A percentile compares a stretch with the other conserved stretches of the same genome.
These are phyloP conservation scores for Kalaharituber pfeilii DNA, from an alignment of 2,329 filamentous ascomycete species.

Conservation along the genomic window DNA sequence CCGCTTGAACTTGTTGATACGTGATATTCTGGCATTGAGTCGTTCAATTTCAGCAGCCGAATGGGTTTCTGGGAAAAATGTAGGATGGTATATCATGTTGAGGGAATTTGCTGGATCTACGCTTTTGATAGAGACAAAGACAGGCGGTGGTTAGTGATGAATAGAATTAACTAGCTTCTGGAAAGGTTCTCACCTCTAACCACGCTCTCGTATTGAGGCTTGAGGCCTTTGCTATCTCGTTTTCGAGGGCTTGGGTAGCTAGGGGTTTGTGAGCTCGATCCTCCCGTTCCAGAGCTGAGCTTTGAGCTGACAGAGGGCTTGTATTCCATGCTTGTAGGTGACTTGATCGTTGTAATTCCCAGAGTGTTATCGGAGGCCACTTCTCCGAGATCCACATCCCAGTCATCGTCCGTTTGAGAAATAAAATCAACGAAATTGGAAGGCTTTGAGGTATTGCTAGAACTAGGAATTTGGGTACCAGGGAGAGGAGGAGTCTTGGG, in stretches of 20 bases:
- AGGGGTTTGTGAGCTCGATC: constrained; percentile 9
- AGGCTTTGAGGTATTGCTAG: constrained; percentile 32
- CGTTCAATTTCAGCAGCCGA: constrained; percentile 53
- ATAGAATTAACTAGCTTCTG: background rate
- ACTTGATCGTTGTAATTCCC: constrained; percentile 9
- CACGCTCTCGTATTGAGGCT: constrained; percentile 96
- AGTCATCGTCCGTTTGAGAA: constrained; percentile 65
- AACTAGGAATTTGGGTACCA: constrained; percentile 4
- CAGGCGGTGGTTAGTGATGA: background rate
- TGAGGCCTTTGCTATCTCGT: constrained; percentile 74
- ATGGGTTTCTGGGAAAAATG: constrained; percentile 49
- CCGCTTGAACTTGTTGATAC: constrained; percentile 97
- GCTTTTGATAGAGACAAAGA: constrained; percentile 4
- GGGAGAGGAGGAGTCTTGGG: constrained; percentile 47
- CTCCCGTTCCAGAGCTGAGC: constrained; percentile 6
- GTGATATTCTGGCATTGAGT: constrained; percentile 69
- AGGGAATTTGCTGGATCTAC: constrained; percentile 65
- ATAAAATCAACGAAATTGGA: constrained; percentile 66
- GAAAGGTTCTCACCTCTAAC: constrained; percentile 41
- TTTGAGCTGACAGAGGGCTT: constrained; percentile 13
- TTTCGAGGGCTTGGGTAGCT: constrained; percentile 20
- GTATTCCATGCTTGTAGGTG: constrained; percentile 18
- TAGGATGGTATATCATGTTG: constrained; percentile 78
- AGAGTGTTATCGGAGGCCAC: constrained; percentile 45
- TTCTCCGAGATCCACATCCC: constrained; percentile 55